These are phyloP conservation scores for Aspergillus nomiae DNA, from an alignment of 2,329 filamentous ascomycete genomes.

Conservation along the genomic window DNA sequence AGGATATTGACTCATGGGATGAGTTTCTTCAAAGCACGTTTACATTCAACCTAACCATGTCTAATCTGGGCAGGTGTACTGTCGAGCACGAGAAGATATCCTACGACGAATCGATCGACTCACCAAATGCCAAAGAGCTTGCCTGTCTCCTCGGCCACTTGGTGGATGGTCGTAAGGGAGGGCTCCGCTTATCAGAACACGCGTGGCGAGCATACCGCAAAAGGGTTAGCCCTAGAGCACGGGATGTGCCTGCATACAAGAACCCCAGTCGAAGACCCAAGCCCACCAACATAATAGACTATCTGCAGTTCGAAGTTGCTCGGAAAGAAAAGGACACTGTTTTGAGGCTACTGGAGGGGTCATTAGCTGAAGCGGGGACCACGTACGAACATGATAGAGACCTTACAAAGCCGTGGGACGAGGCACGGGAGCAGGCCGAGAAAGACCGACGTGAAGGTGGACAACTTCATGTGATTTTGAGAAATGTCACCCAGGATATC, in stretches of 20 bases:
- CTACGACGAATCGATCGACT: slow-evolving; percentile 54
- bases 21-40: slow-evolving; percentile 49
- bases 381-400: slow-evolving; percentile 33
- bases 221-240: slow-evolving; percentile 31
- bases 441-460: slow-evolving; percentile 13
- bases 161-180: slow-evolving; percentile 49
- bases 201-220: slow-evolving; percentile 42
- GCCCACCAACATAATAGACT: slow-evolving; percentile 46
- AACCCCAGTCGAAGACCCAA: slow-evolving; percentile 25
- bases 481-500: slow-evolving; percentile 23
- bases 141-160: slow-evolving; percentile 47
- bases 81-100: slow-evolving; percentile 52
- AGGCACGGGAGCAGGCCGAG: slow-evolving; percentile 25
- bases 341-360: slow-evolving; percentile 32
- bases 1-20: slow-evolving; percentile 39
- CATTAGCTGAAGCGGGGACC: slow-evolving; percentile 25
- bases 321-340: slow-evolving; percentile 30
- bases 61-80: slow-evolving; percentile 56
- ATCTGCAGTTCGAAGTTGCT: slow-evolving; percentile 47
- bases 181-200: slow-evolving; percentile 43
- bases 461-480: slow-evolving; percentile 22
- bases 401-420: slow-evolving; percentile 35
- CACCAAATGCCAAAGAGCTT: slow-evolving; percentile 37
- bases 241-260: slow-evolving; percentile 43
- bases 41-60: slow-evolving; percentile 49